phyloP scores from a whole-genome alignment of 2,329 filamentous ascomycete species.

The Sordariomycetes sp. region DNA sequence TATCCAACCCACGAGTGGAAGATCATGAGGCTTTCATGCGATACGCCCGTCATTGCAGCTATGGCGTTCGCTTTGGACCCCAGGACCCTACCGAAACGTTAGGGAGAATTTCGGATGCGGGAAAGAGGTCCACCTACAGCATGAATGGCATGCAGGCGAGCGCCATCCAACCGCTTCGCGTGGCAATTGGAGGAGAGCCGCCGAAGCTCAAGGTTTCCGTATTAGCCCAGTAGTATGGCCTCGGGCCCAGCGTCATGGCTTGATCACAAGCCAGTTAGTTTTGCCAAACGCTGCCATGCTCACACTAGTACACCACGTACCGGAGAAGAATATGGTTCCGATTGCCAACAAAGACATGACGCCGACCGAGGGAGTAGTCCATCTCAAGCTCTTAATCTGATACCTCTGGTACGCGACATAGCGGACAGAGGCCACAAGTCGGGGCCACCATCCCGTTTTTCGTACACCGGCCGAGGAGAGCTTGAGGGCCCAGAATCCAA shows the following conservation, averaged over 20 bases:
- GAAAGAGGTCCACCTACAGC: constrained; percentile 14
- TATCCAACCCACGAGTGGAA: constrained; percentile 40
- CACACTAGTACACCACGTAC: constrained; percentile 8
- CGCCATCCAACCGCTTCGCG: constrained; percentile 36
- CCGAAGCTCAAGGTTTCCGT: constrained; percentile 23
- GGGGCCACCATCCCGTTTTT: constrained; percentile 17
- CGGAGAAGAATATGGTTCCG: constrained; percentile 31
- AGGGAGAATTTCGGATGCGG: neutral
- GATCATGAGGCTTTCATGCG: constrained; percentile 43
- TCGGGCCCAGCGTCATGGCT: constrained; percentile 32
- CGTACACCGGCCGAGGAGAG: constrained; percentile 14
- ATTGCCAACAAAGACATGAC: constrained; percentile 22
- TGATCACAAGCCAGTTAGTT: neutral
- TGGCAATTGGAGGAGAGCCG: constrained; percentile 37
- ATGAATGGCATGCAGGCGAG: constrained; percentile 37
- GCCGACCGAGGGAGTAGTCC: constrained; percentile 29
- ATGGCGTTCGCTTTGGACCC: constrained; percentile 43
- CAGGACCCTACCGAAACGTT: constrained; percentile 19
- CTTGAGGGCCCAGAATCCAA: constrained; percentile 19
- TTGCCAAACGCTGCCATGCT: neutral
- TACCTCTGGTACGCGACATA: constrained; percentile 10
- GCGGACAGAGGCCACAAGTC: constrained; percentile 17
- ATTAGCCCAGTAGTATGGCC: constrained; percentile 43
- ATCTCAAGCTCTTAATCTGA: constrained; percentile 13
- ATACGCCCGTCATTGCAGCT: constrained; percentile 36